A percentile compares a stretch with the other conserved stretches of the same genome.
These are phyloP conservation scores for Calophaca sinica DNA, from an alignment of 306 rosid genomes.

Conservation along the genomic window DNA sequence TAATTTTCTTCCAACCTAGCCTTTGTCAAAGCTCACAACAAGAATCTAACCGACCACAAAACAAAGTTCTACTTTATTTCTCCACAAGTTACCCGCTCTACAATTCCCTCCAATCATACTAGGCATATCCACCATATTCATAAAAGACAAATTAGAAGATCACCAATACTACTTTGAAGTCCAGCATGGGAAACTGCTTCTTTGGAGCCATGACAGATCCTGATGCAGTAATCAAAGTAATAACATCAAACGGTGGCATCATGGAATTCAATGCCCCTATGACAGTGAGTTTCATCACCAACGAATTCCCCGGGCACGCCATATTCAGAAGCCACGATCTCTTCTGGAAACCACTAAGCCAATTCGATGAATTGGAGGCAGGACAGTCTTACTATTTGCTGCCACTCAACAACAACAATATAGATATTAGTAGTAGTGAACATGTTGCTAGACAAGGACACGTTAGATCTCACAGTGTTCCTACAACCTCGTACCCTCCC, in stretches of 20 bases:
- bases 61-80: constrained; percentile 33
- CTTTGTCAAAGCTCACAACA: constrained; percentile 35
- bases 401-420: constrained; percentile 52
- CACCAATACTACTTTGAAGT: background rate
- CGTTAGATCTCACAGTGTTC: constrained; percentile 73
- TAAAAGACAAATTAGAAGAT: constrained; percentile 1
- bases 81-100: constrained; percentile 47
- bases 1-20: constrained; percentile 31
- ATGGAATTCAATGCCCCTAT: constrained; percentile 79
- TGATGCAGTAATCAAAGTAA: constrained; percentile 57
- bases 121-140: background rate
- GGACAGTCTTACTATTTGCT: constrained; percentile 76
- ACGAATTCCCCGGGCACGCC: constrained; percentile 72
- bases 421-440: background rate
- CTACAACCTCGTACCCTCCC: constrained; percentile 50
- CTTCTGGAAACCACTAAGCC: constrained; percentile 76
- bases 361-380: constrained; percentile 58
- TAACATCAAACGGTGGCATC: constrained; percentile 79
- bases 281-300: constrained; percentile 65
- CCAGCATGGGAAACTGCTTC: constrained; percentile 76
- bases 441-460: constrained; percentile 66
- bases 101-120: constrained; percentile 41
- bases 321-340: constrained; percentile 78
- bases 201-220: constrained; percentile 62
- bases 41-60: constrained; percentile 49